Base-by-base conservation (phyloP, 805 yeast species). In the Starmerella tilneyi region DNA sequence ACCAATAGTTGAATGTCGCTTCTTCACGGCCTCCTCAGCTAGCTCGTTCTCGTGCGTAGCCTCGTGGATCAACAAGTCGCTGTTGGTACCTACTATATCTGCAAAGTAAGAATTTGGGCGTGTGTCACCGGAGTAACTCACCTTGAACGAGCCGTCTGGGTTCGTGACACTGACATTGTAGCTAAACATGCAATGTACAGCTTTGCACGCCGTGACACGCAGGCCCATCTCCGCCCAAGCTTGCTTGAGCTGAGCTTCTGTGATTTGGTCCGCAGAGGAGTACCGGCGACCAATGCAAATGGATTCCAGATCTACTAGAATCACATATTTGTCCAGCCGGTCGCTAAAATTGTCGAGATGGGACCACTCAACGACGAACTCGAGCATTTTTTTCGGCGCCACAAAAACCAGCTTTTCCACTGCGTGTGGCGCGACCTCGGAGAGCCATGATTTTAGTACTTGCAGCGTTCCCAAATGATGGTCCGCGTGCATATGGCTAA, bases 401-500 rank as follows among this genome's bases (percentile, higher is more conserved):
- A 86, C 70, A 22, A 89, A 58, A 51, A 71, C 75, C 9, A 89
- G 63, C 30, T 44, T 15, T 13, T 32, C 13, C 9, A 32, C 26
- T 2, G 16, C 17, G 7, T n/a, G 30, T 2, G 36, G 20, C 3
- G 29, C 26, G 13, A 24, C 30, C 9, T 46, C 55, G 19, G 32
- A 20, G 6, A 50, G 41, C 94, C 96, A 88, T 51, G 75, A 76
- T 30, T 70, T 68, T 22, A 92, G 68, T 3, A 92, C 61, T 5
- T 84, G 73, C 8, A 81, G 65, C 5, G 83, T 69, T 0, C 99
- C 99, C 33, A 92, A 65, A 62, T 89, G 96, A 61, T 92, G 99
- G 60, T 92, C 99, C 0, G 97, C 98, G 63, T 92, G 99, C 55
- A 89, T 68, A 67, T 92, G 99, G 54, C 94, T 81, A 44, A 92